A percentile compares a stretch with the other conserved stretches of the same genome.
Conservation (phyloP, 352 stramenopile species). For the Blastocystis sp. region DNA sequence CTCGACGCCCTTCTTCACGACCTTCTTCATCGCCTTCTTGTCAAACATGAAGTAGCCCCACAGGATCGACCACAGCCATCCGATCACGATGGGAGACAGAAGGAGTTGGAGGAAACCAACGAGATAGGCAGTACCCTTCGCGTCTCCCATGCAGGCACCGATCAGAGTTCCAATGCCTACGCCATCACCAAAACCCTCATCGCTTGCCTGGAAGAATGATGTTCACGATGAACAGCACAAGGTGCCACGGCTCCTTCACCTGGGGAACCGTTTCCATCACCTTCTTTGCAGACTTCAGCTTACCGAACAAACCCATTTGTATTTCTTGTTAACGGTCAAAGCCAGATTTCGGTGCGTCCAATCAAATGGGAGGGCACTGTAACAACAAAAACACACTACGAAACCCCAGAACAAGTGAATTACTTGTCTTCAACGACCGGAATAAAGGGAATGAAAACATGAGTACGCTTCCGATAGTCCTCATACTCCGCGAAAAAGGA, state of each 20-base stretch:
- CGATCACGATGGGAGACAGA: constrained; percentile 16
- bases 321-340: no score
- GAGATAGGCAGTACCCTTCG: constrained; percentile 18
- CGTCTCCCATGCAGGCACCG: constrained; percentile 4
- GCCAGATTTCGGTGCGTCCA: background rate
- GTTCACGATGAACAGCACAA: constrained; percentile 39
- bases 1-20: constrained; percentile 65
- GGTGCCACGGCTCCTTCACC: constrained; percentile 36
- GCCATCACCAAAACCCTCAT: background rate
- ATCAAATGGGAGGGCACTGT: background rate
- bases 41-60: constrained; percentile 70
- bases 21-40: constrained; percentile 58
- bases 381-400: background rate
- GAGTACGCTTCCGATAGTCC: constrained; percentile 26
- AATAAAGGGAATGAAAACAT: constrained; percentile 64
- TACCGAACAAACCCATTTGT: constrained; percentile 20
- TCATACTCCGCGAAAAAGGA: constrained; percentile 70
- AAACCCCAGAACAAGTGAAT: constrained; percentile 16
- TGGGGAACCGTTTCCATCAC: constrained; percentile 44
- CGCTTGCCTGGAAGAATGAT: constrained; percentile 44
- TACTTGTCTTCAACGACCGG: background rate
- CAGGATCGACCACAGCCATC: constrained; percentile 53
- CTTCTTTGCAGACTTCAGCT: constrained; percentile 21
- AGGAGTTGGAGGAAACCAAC: constrained; percentile 59
- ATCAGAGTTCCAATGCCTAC: constrained; percentile 56